Conservation (phyloP, 441 rosid species). For the Gossypium gossypioides region DNA sequence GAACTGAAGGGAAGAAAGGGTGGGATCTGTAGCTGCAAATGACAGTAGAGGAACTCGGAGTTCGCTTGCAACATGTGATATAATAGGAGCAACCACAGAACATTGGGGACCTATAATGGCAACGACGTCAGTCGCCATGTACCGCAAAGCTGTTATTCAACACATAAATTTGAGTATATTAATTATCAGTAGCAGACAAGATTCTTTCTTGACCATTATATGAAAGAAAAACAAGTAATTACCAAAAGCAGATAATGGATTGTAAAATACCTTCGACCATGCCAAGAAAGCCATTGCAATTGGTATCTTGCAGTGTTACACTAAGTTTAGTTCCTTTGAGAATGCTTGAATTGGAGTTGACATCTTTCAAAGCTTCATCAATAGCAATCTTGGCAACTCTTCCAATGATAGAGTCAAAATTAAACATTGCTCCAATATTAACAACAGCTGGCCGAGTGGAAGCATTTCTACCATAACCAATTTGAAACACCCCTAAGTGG, state of each 20-base stretch:
- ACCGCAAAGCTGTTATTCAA: slow-evolving; percentile 50
- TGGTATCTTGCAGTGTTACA: slow-evolving; percentile 40
- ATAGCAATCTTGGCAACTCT: slow-evolving; percentile 81
- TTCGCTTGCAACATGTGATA: slow-evolving; percentile 62
- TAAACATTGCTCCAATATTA: slow-evolving; percentile 61
- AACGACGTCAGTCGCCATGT: slow-evolving; percentile 66
- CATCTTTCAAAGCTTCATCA: slow-evolving; percentile 78
- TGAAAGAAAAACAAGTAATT: background rate
- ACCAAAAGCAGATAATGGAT: slow-evolving; percentile 1
- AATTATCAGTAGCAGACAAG: background rate
- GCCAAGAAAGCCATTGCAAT: slow-evolving; percentile 78
- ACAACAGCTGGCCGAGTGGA: slow-evolving; percentile 55
- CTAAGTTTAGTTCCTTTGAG: slow-evolving; percentile 46
- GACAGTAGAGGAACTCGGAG: slow-evolving; percentile 71
- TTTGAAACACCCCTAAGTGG: slow-evolving; percentile 23
- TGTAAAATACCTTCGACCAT: slow-evolving; percentile 58
- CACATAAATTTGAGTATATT: background rate
- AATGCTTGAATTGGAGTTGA: slow-evolving; percentile 54
- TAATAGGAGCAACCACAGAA: slow-evolving; percentile 60
- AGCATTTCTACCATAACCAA: slow-evolving; percentile 32
- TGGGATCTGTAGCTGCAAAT: slow-evolving; percentile 74
- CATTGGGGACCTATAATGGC: slow-evolving; percentile 82
- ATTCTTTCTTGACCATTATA: slow-evolving; percentile 1
- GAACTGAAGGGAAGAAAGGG: slow-evolving; percentile 62
- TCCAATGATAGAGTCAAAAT: slow-evolving; percentile 54